Evolutionary conservation across 495 filamentous ascomycete genomes (phyloP).

Genomic region (Neurospora sp.): DNA sequence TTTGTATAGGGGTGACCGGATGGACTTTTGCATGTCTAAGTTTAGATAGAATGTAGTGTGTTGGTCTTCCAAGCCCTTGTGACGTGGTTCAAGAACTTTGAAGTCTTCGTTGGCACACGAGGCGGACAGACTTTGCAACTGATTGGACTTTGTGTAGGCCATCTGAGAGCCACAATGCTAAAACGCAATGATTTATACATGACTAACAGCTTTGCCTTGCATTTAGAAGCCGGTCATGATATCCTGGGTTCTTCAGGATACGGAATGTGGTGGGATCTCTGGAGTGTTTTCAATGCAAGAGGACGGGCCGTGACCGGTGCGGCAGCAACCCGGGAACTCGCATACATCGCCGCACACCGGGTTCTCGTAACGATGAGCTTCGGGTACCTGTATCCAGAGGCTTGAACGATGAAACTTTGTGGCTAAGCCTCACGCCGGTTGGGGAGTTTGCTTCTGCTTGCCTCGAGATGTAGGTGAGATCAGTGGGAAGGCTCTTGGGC

Average conservation of each 20-base stretch:
- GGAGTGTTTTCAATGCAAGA: background rate
- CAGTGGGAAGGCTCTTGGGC: background rate
- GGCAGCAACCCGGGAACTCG: background rate
- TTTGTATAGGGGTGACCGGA: too few species aligned
- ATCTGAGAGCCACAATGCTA: background rate
- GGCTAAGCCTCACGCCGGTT: background rate
- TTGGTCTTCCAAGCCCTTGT: background rate
- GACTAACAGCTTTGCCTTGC: background rate
- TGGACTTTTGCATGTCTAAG: too few species aligned
- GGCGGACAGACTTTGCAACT: background rate
- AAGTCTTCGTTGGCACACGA: background rate
- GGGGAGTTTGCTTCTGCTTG: background rate
- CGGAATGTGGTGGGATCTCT: background rate
- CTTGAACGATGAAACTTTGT: background rate
- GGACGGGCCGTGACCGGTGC: background rate
- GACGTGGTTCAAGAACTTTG: background rate
- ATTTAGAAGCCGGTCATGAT: background rate
- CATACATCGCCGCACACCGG: background rate
- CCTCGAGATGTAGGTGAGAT: background rate
- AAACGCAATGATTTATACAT: background rate
- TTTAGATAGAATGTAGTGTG: background rate
- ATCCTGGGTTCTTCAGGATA: background rate
- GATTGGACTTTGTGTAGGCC: background rate
- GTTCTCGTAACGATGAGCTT: background rate
- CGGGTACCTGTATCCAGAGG: background rate